phyloP scores from a whole-genome alignment of 805 yeast species.

The Nadsonia fulvescens region DNA sequence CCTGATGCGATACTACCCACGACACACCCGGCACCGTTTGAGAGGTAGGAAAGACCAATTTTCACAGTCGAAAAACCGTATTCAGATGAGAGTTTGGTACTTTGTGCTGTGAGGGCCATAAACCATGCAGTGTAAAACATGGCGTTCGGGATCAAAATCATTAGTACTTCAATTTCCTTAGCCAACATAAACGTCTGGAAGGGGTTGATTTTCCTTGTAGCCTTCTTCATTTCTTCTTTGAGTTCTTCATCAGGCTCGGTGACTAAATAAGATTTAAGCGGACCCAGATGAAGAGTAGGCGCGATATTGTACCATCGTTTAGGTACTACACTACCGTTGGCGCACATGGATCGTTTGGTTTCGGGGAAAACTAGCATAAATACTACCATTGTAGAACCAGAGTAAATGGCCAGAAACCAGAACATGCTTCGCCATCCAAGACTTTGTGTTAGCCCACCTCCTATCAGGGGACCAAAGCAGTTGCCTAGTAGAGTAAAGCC shows the following conservation, averaged over 20 bases:
- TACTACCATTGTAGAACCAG: constrained; percentile 25
- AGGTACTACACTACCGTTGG: constrained; percentile 54
- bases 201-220: no score
- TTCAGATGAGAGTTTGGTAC: constrained; percentile 30
- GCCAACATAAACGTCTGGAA: constrained; percentile 1
- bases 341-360: constrained; percentile 53
- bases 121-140: constrained; percentile 55
- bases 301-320: constrained; percentile 1
- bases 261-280: no score
- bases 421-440: constrained; percentile 47
- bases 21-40: constrained; percentile 52
- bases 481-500: constrained; percentile 57
- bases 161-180: constrained; percentile 22
- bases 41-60: constrained; percentile 55
- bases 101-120: constrained; percentile 43
- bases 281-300: constrained; percentile 1
- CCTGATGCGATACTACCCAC: constrained; percentile 45
- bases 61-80: constrained; percentile 36
- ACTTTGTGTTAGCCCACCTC: constrained; percentile 29
- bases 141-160: constrained; percentile 37
- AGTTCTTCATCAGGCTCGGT: no score
- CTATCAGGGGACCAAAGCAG: constrained; percentile 64
- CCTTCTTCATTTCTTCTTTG: no score
- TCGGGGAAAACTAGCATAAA: constrained; percentile 42
- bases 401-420: constrained; percentile 53